Conservation (phyloP, 2,329 filamentous ascomycete genomes). For the Colletotrichum sojae region DNA sequence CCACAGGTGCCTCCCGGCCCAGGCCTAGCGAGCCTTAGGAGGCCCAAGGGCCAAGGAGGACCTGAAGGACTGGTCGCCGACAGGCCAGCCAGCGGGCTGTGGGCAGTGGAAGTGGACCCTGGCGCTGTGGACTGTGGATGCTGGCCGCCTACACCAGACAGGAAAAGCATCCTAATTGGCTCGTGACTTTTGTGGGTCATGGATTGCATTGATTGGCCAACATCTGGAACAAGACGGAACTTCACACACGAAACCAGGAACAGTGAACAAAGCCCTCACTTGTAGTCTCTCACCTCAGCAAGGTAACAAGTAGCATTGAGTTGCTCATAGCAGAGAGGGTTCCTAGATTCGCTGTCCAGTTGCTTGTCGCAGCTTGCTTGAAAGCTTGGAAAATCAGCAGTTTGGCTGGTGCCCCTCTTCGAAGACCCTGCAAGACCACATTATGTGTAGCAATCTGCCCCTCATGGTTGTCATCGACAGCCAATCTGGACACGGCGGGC, state of each 20-base stretch:
- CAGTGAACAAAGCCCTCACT: too few relatives aligned
- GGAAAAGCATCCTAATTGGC: conserved; percentile 14
- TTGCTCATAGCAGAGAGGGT: too few relatives aligned
- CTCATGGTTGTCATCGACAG: conserved; percentile 21
- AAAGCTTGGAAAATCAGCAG: too few relatives aligned
- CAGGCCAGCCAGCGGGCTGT: conserved; percentile 27
- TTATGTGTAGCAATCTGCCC: conserved; percentile 13
- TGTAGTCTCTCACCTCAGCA: too few relatives aligned
- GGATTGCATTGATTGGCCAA: conserved; percentile 35
- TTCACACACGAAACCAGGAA: conserved; percentile 40
- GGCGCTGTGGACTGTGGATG: conserved; percentile 15
- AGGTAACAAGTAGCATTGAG: too few relatives aligned
- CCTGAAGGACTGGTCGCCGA: conserved; percentile 1
- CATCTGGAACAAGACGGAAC: conserved; percentile 41
- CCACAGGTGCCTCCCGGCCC: conserved; percentile 3
- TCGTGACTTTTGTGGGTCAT: background rate
- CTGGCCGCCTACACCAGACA: conserved; percentile 8
- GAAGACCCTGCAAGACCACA: too few relatives aligned
- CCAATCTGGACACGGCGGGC: conserved; percentile 23
- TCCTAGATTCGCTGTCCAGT: too few relatives aligned
- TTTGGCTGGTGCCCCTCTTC: too few relatives aligned
- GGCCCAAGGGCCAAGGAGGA: too few relatives aligned
- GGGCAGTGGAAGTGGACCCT: conserved; percentile 15
- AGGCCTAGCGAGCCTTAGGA: conserved; percentile 9
- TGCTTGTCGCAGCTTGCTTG: too few relatives aligned